Evolutionary conservation across 352 stramenopile species (phyloP), one percentile per base, ranked within the genome.

Genomic region (Phytophthora tentaculata): DNA sequence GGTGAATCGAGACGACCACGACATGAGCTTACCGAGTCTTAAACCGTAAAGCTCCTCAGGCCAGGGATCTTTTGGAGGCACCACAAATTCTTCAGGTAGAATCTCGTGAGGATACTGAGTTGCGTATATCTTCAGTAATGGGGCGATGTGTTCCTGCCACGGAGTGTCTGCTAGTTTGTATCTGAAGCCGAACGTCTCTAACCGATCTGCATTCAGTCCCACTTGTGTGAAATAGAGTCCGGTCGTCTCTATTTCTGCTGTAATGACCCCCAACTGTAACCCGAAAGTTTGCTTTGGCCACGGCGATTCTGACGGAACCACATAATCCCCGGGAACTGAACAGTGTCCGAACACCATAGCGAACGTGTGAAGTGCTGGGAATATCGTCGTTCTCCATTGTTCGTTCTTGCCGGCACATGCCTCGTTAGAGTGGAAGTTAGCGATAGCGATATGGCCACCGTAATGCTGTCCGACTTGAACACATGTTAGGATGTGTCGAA

Each of bases 151-250:
- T 37, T 68, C 17, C 10, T 55, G 22, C 65, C 66, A 77, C 20
- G 66, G 50, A 9, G 32, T 39, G 26, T 77, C 66, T 52, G 44
- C 41, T 22, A 77, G 32, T 35, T 74, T 66, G 56, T 74, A 74
- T 45, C 60, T 41, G 37, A 77, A 77, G 29, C 70, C 70, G 12
- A 77, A 74, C 6, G 56, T 61, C n/a, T 71, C 70, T 17, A 77
- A 37, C 12, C 56, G 60, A 53, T 77, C 66, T 7, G 70, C 70
- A 49, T 77, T 65, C 4, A 71, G 56, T 2, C 65, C 70, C 53
- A 74, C 35, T 9, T 77, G 54, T 9, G 57, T n/a, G 32, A 77
- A 74, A 26, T 67, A 74, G 16, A 19, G 9, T 19, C 70, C 70
- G 22, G 13, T 23, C 19, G 49, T 59, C 29, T 74, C 60, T 47